Evolutionary conservation across 1,139 yeast species (phyloP).

Genomic region (Arxiozyma slooffiae): DNA sequence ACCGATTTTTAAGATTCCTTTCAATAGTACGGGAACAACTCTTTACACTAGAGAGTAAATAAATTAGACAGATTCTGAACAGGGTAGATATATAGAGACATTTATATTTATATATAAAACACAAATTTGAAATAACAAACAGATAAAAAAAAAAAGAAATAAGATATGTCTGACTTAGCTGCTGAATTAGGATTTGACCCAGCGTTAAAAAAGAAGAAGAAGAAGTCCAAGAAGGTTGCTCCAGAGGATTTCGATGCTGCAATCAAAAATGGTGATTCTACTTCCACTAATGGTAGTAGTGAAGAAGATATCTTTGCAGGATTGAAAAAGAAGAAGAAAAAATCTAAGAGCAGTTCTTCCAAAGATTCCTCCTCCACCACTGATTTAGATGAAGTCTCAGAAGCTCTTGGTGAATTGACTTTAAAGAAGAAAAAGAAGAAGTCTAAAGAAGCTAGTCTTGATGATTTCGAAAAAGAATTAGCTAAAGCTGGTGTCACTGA

Average conservation of each 20-base stretch:
- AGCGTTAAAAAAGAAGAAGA: slow-evolving; percentile 74
- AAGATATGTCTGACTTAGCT: slow-evolving; percentile 27
- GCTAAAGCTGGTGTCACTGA: slow-evolving; percentile 79
- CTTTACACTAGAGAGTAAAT: too few species aligned
- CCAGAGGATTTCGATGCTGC: slow-evolving; percentile 30
- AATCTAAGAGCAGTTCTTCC: slow-evolving; percentile 27
- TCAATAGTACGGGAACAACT: background rate
- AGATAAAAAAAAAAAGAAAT: background rate
- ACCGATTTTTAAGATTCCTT: too few species aligned
- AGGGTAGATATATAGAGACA: background rate
- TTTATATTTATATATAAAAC: background rate
- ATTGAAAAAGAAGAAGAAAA: slow-evolving; percentile 43
- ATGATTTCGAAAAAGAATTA: slow-evolving; percentile 81
- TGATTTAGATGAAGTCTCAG: slow-evolving; percentile 46
- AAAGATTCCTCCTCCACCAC: slow-evolving; percentile 32
- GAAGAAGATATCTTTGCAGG: slow-evolving; percentile 40
- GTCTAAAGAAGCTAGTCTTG: slow-evolving; percentile 43
- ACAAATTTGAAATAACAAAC: too few species aligned
- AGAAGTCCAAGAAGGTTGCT: slow-evolving; percentile 45
- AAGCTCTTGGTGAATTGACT: slow-evolving; percentile 62
- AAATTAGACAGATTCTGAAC: background rate
- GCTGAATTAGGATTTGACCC: slow-evolving; percentile 69
- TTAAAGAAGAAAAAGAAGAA: slow-evolving; percentile 78
- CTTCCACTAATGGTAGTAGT: slow-evolving; percentile 22
- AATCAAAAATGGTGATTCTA: slow-evolving; percentile 7